These are phyloP conservation scores for Trichoderma gamsii DNA, from an alignment of 495 filamentous ascomycete species.

Conservation along the genomic window DNA sequence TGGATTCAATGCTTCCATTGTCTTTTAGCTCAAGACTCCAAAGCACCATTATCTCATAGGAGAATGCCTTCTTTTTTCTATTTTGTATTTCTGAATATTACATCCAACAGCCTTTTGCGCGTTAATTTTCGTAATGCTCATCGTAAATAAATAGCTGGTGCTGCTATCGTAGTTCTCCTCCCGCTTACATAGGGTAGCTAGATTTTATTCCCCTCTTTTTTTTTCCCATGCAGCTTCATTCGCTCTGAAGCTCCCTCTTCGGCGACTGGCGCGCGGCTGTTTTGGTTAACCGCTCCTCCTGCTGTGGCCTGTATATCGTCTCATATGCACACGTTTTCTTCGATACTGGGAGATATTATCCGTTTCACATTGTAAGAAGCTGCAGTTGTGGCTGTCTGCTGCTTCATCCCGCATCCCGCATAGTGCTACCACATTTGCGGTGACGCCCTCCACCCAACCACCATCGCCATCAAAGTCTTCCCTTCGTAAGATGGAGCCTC, in stretches of 20 bases:
- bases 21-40: no score
- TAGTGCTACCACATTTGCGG: neutral
- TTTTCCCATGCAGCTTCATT: neutral
- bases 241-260: neutral
- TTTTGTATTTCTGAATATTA: neutral
- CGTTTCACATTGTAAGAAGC: neutral
- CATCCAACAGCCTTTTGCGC: neutral
- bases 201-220: neutral
- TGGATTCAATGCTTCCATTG: no score
- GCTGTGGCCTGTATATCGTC: neutral
- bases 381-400: neutral
- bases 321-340: neutral
- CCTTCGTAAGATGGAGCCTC: neutral
- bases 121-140: no score
- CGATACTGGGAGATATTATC: neutral
- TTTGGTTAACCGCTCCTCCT: neutral
- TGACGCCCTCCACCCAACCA: neutral
- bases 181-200: neutral
- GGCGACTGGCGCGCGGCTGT: slow-evolving; percentile 10
- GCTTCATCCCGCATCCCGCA: neutral
- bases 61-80: neutral
- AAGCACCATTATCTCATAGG: no score
- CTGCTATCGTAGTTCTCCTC: no score
- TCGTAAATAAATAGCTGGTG: no score
- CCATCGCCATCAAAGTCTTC: neutral